Conservation (phyloP, 768 basidiomycete species). For the Boletus fagicola region DNA sequence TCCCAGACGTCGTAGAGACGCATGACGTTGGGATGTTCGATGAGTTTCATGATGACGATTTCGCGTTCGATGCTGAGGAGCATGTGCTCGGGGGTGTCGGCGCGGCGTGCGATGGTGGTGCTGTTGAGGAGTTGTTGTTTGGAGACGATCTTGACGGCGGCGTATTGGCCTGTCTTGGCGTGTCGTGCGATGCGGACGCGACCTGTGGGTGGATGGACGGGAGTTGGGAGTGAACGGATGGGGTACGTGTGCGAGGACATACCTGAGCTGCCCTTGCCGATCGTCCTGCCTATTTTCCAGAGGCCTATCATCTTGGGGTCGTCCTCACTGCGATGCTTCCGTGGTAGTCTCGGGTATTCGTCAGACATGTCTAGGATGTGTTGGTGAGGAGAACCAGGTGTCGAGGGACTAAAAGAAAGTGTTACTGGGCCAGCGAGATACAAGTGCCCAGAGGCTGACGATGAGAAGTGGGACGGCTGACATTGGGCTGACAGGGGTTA, state of each 20-base stretch:
- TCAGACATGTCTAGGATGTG: conserved; percentile 26
- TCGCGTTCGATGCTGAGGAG: conserved; percentile 85
- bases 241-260: conserved; percentile 12
- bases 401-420: neutral
- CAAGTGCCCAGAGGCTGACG: conserved; percentile 21
- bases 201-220: conserved; percentile 45
- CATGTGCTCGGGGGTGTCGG: conserved; percentile 72
- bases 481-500: conserved; percentile 25
- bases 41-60: conserved; percentile 96
- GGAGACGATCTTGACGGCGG: conserved; percentile 92
- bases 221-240: neutral
- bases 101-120: conserved; percentile 52
- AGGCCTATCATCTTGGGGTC: conserved; percentile 72
- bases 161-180: conserved; percentile 82
- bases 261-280: conserved; percentile 82
- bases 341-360: conserved; percentile 31
- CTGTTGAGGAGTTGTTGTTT: conserved; percentile 67
- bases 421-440: neutral
- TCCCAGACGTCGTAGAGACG: conserved; percentile 97
- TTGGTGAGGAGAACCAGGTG: conserved; percentile 10
- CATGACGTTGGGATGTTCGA: conserved; percentile 94
- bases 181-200: conserved; percentile 89
- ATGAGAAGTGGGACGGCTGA: neutral
- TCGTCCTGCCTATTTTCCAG: conserved; percentile 84
- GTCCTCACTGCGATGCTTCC: conserved; percentile 29